Evolutionary conservation across 129 eudicot species (phyloP).

Genomic region (Chrysanthemum seticuspe): DNA sequence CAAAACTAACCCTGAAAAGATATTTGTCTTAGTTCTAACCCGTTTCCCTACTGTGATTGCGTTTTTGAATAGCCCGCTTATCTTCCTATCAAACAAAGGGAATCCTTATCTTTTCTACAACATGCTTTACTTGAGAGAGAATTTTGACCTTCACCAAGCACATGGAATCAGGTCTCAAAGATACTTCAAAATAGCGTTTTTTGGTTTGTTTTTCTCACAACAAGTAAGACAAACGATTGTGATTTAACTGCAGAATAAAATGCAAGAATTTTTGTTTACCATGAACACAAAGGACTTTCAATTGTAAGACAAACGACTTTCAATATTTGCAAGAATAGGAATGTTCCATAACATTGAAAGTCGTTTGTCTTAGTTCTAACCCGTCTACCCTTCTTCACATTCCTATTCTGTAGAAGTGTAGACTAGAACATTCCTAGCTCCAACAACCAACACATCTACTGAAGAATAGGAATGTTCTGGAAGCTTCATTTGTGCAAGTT

Average conservation of each 20-base stretch:
- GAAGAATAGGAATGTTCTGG: constrained; percentile 46
- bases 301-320: too few species aligned
- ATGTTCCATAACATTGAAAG: too few species aligned
- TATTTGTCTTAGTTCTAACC: constrained; percentile 75
- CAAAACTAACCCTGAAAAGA: constrained; percentile 73
- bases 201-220: constrained; percentile 67
- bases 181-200: constrained; percentile 70
- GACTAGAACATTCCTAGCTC: too few species aligned
- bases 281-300: too few species aligned
- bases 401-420: too few species aligned
- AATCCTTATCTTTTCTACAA: constrained; percentile 63
- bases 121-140: constrained; percentile 79
- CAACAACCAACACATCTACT: constrained; percentile 61
- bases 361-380: too few species aligned
- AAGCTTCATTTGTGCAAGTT: constrained; percentile 72
- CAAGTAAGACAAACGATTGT: too few species aligned
- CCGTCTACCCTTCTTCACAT: too few species aligned
- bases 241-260: too few species aligned
- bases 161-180: constrained; percentile 77
- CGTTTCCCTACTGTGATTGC: constrained; percentile 82
- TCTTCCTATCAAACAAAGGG: constrained; percentile 72
- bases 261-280: too few species aligned
- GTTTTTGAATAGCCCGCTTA: constrained; percentile 70
- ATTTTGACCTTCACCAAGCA: constrained; percentile 94
- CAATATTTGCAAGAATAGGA: too few species aligned